phyloP scores from a whole-genome alignment of 1,284 basidiomycete genomes.

The Mrakiaceae sp. region DNA sequence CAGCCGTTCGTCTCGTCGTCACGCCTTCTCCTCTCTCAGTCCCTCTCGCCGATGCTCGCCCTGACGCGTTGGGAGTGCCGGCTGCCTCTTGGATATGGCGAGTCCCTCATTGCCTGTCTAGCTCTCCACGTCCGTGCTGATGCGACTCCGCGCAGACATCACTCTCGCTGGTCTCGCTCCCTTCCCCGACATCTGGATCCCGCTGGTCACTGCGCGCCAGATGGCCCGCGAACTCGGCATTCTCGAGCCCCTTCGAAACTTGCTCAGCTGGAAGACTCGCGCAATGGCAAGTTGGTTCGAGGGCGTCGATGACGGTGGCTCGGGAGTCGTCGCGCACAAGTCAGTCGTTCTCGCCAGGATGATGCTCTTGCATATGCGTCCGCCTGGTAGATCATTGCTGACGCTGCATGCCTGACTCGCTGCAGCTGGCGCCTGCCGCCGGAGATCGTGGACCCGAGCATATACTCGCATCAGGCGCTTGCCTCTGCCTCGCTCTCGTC shows the following conservation, averaged over 20 bases:
- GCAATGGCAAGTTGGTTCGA: conserved; percentile 7
- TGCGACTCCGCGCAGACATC: not conserved
- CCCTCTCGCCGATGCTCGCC: not conserved
- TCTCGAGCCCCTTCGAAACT: not conserved
- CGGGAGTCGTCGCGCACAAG: conserved; percentile 6
- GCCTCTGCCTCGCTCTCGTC: not conserved
- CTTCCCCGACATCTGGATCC: conserved; percentile 9
- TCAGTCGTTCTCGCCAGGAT: not conserved
- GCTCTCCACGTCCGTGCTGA: not conserved
- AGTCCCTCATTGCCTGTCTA: not conserved
- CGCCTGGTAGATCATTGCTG: not conserved
- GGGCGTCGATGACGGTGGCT: not conserved
- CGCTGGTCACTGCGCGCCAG: not conserved
- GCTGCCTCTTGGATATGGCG: conserved; percentile 1
- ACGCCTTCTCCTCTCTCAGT: conserved; percentile 1
- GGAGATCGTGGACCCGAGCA: not conserved
- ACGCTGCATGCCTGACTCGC: not conserved
- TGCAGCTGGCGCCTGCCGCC: conserved; percentile 1
- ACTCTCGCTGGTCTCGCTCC: conserved; percentile 3
- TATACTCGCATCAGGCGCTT: conserved; percentile 5
- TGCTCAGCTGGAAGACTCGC: conserved; percentile 2
- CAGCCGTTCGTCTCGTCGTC: conserved; percentile 7
- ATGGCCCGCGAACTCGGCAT: conserved; percentile 1
- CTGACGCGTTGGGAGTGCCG: not conserved
- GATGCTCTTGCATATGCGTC: not conserved